phyloP scores from a whole-genome alignment of 2,329 filamentous ascomycete species.

The Curvularia lunata region DNA sequence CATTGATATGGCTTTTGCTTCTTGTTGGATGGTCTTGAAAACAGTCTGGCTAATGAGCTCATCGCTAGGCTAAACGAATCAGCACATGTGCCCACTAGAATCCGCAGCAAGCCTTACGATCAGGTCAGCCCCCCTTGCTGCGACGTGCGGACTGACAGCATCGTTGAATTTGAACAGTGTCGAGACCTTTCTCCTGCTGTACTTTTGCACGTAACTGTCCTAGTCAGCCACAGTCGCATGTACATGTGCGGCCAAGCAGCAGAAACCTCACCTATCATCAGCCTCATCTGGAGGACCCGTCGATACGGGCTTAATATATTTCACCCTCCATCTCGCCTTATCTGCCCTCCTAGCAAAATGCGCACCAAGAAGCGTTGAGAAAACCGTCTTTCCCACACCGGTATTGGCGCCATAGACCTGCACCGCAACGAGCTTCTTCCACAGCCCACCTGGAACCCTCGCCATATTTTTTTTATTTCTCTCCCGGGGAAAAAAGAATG shows the following conservation, averaged over 20 bases:
- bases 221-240: conserved; percentile 4
- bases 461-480: conserved; percentile 40
- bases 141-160: conserved; percentile 79
- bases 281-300: conserved; percentile 74
- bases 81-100: background rate
- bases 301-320: conserved; percentile 82
- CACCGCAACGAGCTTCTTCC: conserved; percentile 70
- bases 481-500: background rate
- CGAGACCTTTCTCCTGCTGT: conserved; percentile 62
- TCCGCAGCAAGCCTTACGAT: conserved; percentile 25
- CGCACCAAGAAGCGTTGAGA: conserved; percentile 74
- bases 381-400: conserved; percentile 82
- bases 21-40: conserved; percentile 23
- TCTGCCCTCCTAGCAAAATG: conserved; percentile 48
- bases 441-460: conserved; percentile 66
- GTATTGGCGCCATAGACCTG: conserved; percentile 87
- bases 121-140: conserved; percentile 55
- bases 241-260: background rate
- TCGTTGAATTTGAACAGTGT: conserved; percentile 75
- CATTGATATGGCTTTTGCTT: conserved; percentile 13
- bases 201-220: conserved; percentile 67
- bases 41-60: conserved; percentile 26
- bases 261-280: conserved; percentile 66
- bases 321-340: conserved; percentile 51
- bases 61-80: conserved; percentile 32